A percentile compares a stretch with the other conserved stretches of the same genome.
Evolutionary conservation across 176 grass and related monocot genomes (phyloP).

Genomic region (Oryza brachyantha): DNA sequence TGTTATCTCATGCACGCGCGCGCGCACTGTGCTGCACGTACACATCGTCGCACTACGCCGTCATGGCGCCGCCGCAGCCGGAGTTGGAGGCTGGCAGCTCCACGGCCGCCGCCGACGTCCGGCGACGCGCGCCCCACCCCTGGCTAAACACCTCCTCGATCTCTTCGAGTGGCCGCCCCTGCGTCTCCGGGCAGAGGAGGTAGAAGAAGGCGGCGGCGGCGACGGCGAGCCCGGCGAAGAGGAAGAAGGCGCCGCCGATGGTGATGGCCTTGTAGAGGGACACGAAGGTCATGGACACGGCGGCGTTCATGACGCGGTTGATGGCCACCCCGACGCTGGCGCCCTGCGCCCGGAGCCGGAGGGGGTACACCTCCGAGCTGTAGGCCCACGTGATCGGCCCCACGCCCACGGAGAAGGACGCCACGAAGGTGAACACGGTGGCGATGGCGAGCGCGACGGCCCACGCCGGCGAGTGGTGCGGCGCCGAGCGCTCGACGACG

Average conservation of each 20-base stretch:
- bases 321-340: slow-evolving; percentile 51
- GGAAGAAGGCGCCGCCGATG: slow-evolving; percentile 50
- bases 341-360: slow-evolving; percentile 50
- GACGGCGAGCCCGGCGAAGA: slow-evolving; percentile 35
- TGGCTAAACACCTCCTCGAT: slow-evolving; percentile 39
- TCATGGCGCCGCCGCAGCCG: neutral
- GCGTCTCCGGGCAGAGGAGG: slow-evolving; percentile 43
- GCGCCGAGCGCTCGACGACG: slow-evolving; percentile 26
- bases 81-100: neutral
- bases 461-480: slow-evolving; percentile 25
- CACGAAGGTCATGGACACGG: slow-evolving; percentile 55
- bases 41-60: neutral
- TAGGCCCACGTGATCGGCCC: slow-evolving; percentile 55
- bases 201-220: slow-evolving; percentile 36
- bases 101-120: neutral
- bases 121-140: neutral
- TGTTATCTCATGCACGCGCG: no score
- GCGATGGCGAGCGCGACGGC: slow-evolving; percentile 27
- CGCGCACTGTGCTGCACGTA: no score
- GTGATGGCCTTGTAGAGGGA: slow-evolving; percentile 52
- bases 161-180: slow-evolving; percentile 40
- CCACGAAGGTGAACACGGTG: slow-evolving; percentile 41
- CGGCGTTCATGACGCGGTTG: slow-evolving; percentile 50
- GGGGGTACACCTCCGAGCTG: slow-evolving; percentile 56
- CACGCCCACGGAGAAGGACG: slow-evolving; percentile 52